Percentiles rank a stretch among this genome's conserved stretches.
phyloP scores from a whole-genome alignment of 805 yeast genomes.

The Pichia scutulata region DNA sequence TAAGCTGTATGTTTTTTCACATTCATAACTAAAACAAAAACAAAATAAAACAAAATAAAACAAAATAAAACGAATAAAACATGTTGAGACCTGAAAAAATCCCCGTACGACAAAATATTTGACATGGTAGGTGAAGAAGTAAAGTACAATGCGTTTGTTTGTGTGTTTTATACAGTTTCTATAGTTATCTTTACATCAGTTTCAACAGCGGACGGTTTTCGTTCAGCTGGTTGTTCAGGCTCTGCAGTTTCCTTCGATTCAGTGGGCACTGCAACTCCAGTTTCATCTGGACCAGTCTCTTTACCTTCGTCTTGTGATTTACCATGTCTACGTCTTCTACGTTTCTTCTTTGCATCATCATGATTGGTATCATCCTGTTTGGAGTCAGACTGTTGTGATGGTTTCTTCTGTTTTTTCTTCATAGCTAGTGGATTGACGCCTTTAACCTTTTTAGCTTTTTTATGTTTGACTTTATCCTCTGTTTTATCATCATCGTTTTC shows the following conservation, averaged over 20 bases:
- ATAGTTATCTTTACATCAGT: background rate
- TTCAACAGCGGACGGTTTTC: background rate
- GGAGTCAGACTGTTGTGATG: background rate
- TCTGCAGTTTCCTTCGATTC: background rate
- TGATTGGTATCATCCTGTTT: background rate
- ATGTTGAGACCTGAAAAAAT: background rate
- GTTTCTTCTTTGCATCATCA: background rate
- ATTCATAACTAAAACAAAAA: background rate
- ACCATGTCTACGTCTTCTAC: background rate
- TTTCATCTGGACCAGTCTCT: background rate
- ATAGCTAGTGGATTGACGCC: constrained; percentile 89
- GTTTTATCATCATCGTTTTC: constrained; percentile 12
- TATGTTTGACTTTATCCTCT: constrained; percentile 12
- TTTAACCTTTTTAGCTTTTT: constrained; percentile 39
- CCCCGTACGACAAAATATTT: background rate
- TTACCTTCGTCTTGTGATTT: background rate
- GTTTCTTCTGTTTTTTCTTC: constrained; percentile 53
- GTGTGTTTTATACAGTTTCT: background rate
- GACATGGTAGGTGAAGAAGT: too few relatives aligned
- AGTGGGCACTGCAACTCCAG: background rate
- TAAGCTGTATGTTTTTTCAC: too few relatives aligned
- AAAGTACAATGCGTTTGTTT: background rate
- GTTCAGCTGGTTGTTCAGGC: background rate
- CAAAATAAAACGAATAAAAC: background rate
- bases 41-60: background rate